Evolutionary conservation across 352 stramenopile species (phyloP).

Genomic region (Globisporangium apiculatum): DNA sequence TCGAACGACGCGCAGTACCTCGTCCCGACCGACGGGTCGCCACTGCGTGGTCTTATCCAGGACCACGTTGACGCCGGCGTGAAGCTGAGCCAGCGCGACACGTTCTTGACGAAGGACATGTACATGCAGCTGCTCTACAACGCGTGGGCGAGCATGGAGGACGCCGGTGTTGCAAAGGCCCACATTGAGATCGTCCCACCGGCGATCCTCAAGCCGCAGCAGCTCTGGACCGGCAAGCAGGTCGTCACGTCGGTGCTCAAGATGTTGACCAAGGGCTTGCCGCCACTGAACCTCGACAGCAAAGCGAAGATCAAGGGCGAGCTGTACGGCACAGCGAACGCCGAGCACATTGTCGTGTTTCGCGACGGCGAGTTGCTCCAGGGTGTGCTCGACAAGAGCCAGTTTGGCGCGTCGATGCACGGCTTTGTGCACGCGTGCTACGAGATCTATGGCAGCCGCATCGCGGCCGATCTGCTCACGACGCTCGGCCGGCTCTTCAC

Average conservation of each 20-base stretch:
- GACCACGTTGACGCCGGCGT: conserved; percentile 98
- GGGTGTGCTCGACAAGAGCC: conserved; percentile 98
- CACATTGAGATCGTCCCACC: conserved; percentile 96
- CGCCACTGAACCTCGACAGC: conserved; percentile 89
- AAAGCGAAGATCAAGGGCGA: conserved; percentile 97
- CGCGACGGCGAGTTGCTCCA: conserved; percentile 94
- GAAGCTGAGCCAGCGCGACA: conserved; percentile 97
- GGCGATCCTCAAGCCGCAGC: conserved; percentile 95
- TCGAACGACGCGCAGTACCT: conserved; percentile 98
- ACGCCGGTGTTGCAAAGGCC: conserved; percentile 77
- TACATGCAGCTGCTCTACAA: conserved; percentile 98
- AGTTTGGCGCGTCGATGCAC: conserved; percentile 97
- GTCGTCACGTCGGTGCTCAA: conserved; percentile 97
- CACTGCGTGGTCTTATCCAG: conserved; percentile 98
- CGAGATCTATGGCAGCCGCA: conserved; percentile 81
- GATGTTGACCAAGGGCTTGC: conserved; percentile 88
- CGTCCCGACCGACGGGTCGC: conserved; percentile 96
- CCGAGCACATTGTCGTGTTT: conserved; percentile 96
- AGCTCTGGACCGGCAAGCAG: conserved; percentile 99
- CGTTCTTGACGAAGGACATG: conserved; percentile 97
- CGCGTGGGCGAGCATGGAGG: conserved; percentile 93
- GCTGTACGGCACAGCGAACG: conserved; percentile 91
- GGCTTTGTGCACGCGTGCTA: conserved; percentile 97
- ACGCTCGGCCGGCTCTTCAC: conserved; percentile 93
- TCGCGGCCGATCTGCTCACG: conserved; percentile 77